Evolutionary conservation across 2,329 filamentous ascomycete species (phyloP).

Genomic region (Xylariaceae sp.): DNA sequence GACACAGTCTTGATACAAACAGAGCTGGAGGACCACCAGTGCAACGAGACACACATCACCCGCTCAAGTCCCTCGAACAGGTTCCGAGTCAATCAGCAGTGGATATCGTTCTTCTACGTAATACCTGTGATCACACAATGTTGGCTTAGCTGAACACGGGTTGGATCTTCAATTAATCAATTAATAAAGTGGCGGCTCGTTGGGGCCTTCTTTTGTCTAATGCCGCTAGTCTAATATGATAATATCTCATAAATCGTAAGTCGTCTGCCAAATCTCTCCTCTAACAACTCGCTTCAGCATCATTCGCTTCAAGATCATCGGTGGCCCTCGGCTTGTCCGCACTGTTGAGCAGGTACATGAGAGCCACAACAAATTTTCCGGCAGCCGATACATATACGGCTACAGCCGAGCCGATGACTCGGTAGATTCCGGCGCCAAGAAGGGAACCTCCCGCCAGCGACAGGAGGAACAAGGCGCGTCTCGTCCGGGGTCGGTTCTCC

Average conservation of each 20-base stretch:
- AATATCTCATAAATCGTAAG: constrained; percentile 9
- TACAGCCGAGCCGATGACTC: constrained; percentile 37
- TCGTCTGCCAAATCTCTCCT: not conserved
- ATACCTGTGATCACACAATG: no score
- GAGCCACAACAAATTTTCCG: constrained; percentile 42
- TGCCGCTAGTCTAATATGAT: not conserved
- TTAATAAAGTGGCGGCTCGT: not conserved
- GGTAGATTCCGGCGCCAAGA: constrained; percentile 47
- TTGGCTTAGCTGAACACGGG: not conserved
- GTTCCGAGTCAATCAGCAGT: no score
- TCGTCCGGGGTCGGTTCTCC: constrained; percentile 46
- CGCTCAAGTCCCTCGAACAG: no score
- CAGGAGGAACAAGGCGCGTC: constrained; percentile 46
- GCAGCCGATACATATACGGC: constrained; percentile 41
- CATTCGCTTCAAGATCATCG: constrained; percentile 13
- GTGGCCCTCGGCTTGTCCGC: constrained; percentile 32
- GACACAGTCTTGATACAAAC: no score
- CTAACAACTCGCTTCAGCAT: constrained; percentile 6
- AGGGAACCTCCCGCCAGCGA: constrained; percentile 45
- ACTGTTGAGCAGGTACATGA: constrained; percentile 41
- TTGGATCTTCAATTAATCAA: not conserved
- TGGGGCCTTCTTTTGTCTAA: not conserved
- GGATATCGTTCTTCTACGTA: no score
- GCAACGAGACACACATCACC: no score
- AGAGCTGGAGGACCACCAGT: no score